Percentiles rank a stretch among this genome's conserved stretches.
phyloP scores from a whole-genome alignment of 2,329 filamentous ascomycete species.

The Fusarium sp. region DNA sequence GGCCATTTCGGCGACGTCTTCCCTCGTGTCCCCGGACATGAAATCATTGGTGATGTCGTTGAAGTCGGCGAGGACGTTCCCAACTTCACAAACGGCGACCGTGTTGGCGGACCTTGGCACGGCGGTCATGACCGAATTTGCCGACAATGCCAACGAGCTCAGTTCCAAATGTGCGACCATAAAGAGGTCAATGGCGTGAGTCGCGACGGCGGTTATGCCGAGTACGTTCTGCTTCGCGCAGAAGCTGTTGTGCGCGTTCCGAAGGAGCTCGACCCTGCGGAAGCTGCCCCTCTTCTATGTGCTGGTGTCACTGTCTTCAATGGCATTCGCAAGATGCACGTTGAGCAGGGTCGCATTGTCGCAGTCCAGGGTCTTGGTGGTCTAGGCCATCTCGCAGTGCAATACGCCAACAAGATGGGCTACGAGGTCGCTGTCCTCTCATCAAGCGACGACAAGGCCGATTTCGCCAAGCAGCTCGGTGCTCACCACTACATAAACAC shows the following conservation, averaged over 20 bases:
- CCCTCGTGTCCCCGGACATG: conserved; percentile 76
- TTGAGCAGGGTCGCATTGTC: conserved; percentile 65
- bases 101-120: conserved; percentile 67
- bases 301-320: conserved; percentile 75
- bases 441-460: conserved; percentile 73
- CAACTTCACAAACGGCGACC: conserved; percentile 71
- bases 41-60: conserved; percentile 76
- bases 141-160: conserved; percentile 70
- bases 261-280: conserved; percentile 61
- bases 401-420: conserved; percentile 81
- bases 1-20: conserved; percentile 67
- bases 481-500: conserved; percentile 64
- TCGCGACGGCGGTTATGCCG: conserved; percentile 74
- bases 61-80: conserved; percentile 69
- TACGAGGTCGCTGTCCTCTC: conserved; percentile 78
- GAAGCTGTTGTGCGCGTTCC: conserved; percentile 72
- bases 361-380: conserved; percentile 79
- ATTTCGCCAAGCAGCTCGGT: conserved; percentile 68
- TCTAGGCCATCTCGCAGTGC: conserved; percentile 81
- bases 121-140: conserved; percentile 71
- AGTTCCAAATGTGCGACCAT: conserved; percentile 77
- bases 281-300: conserved; percentile 71
- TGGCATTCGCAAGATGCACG: conserved; percentile 64
- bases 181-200: conserved; percentile 73
- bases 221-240: conserved; percentile 70